These are phyloP conservation scores for Pyrus hybrid DNA, from an alignment of 331 rosid species.

Conservation along the genomic window DNA sequence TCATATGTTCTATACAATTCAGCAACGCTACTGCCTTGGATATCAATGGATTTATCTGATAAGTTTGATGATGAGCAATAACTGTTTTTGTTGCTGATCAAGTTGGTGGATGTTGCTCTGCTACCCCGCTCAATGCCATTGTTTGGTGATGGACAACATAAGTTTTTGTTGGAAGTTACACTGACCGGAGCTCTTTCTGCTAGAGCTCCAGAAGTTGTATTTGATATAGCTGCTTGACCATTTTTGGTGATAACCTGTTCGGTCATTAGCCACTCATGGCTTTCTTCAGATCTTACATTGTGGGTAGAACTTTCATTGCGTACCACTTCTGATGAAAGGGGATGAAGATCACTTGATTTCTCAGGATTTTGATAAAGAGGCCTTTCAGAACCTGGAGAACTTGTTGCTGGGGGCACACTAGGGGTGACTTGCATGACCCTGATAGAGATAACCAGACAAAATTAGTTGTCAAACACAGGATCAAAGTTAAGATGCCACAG, in stretches of 20 bases:
- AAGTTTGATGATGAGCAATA: not conserved
- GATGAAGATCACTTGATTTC: not conserved
- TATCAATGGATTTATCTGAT: not conserved
- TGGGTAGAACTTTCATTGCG: not conserved
- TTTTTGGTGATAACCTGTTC: not conserved
- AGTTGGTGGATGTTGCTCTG: not conserved
- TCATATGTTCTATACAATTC: not conserved
- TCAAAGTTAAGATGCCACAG: not conserved
- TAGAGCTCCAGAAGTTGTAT: not conserved
- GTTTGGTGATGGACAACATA: not conserved
- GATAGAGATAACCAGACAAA: not conserved
- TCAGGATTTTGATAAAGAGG: not conserved
- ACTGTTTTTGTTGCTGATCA: not conserved
- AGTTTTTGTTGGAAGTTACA: not conserved
- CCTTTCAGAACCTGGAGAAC: not conserved
- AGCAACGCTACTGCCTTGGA: not conserved
- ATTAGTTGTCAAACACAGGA: not conserved
- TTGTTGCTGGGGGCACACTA: conserved; percentile 1
- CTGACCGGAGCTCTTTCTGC: not conserved
- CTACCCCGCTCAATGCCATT: not conserved
- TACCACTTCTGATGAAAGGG: not conserved
- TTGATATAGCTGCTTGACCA: not conserved
- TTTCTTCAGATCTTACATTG: conserved; percentile 1
- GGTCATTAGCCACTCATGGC: not conserved
- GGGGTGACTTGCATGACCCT: conserved; percentile 18